These are phyloP conservation scores for Amaranthus hypochondriacus DNA, from an alignment of 148 eudicot species.

Conservation along the genomic window DNA sequence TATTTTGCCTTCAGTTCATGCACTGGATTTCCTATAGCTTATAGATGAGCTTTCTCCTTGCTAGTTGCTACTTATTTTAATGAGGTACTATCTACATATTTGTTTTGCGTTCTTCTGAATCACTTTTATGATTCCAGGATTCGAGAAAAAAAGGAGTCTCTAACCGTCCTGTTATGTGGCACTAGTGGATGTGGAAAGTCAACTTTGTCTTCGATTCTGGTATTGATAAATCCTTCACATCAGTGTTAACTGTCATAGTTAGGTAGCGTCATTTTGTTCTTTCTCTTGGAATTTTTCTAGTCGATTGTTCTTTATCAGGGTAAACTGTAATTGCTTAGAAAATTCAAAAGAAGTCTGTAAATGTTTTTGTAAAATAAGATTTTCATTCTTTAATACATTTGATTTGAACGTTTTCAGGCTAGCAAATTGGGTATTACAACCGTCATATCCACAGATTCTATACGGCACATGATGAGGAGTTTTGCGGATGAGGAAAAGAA, in stretches of 20 bases:
- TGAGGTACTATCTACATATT: not conserved
- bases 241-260: slow-evolving; percentile 6
- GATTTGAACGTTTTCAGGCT: slow-evolving; percentile 41
- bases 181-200: slow-evolving; percentile 96
- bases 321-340: not conserved
- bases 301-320: not conserved
- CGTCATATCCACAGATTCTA: slow-evolving; percentile 91
- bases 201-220: slow-evolving; percentile 81
- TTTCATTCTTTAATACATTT: no score
- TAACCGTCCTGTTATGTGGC: slow-evolving; percentile 78
- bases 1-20: no score
- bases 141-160: slow-evolving; percentile 79
- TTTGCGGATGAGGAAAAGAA: slow-evolving; percentile 87
- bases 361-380: not conserved
- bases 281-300: not conserved
- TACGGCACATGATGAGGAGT: slow-evolving; percentile 98
- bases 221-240: slow-evolving; percentile 22
- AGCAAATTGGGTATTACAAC: slow-evolving; percentile 94
- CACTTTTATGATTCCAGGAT: slow-evolving; percentile 45
- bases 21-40: not conserved
- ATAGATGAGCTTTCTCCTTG: not conserved
- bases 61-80: not conserved
- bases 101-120: slow-evolving; percentile 6
- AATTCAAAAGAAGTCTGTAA: not conserved
- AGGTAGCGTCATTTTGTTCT: slow-evolving; percentile 3